Evolutionary conservation across 225 moss, liverwort and hornwort genomes (phyloP).

Genomic region (Sphagnum tenellum): DNA sequence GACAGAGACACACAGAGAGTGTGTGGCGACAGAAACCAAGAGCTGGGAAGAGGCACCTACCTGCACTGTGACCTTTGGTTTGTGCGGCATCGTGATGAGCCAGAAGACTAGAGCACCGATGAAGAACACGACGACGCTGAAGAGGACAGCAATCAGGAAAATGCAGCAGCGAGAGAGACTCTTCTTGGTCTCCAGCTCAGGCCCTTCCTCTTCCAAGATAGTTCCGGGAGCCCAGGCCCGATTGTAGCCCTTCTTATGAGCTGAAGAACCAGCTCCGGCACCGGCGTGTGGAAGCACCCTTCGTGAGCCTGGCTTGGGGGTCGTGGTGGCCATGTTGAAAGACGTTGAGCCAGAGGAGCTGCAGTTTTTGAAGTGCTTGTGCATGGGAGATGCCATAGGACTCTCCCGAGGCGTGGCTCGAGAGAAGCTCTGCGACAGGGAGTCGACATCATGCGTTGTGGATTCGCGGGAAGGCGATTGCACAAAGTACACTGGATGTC

Average conservation of each 20-base stretch:
- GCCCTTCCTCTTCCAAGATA: slow-evolving; percentile 53
- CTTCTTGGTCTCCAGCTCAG: slow-evolving; percentile 24
- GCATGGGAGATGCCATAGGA: slow-evolving; percentile 59
- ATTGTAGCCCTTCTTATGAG: slow-evolving; percentile 17
- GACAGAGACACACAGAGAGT: not conserved
- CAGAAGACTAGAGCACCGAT: slow-evolving; percentile 65
- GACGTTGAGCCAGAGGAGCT: slow-evolving; percentile 30
- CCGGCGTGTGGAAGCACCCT: slow-evolving; percentile 64
- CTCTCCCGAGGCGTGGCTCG: slow-evolving; percentile 56
- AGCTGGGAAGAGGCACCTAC: slow-evolving; percentile 10
- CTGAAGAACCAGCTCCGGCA: slow-evolving; percentile 6
- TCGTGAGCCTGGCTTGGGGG: slow-evolving; percentile 62
- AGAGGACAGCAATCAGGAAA: slow-evolving; percentile 40
- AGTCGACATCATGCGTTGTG: slow-evolving; percentile 57
- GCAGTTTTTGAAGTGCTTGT: slow-evolving; percentile 43
- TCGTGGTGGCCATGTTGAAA: slow-evolving; percentile 19
- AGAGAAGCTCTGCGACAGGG: slow-evolving; percentile 65
- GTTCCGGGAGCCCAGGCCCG: slow-evolving; percentile 52
- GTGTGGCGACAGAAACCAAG: not conserved
- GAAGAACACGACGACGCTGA: slow-evolving; percentile 45
- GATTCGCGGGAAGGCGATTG: slow-evolving; percentile 77
- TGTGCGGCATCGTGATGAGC: slow-evolving; percentile 65
- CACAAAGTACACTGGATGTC: slow-evolving; percentile 75
- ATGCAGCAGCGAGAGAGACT: slow-evolving; percentile 46
- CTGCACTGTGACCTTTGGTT: slow-evolving; percentile 55